Percentiles rank a stretch among this genome's conserved stretches.
Evolutionary conservation across 2,329 filamentous ascomycete species (phyloP).

Genomic region (Fusarium solani-melongenae): DNA sequence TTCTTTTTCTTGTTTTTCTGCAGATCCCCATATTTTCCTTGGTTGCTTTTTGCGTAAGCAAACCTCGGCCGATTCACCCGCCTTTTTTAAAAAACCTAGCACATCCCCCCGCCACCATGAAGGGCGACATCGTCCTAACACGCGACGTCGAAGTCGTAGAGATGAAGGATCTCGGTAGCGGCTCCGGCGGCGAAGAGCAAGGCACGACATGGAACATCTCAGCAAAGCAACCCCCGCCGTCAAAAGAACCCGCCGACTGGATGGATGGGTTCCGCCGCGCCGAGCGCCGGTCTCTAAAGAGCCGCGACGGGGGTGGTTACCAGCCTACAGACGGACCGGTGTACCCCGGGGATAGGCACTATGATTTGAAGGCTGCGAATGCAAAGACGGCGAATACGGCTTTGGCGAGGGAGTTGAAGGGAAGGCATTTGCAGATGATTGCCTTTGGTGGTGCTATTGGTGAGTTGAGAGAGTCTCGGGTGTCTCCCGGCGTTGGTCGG

Average conservation of each 20-base stretch:
- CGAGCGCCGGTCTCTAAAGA: slow-evolving; percentile 29
- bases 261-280: slow-evolving; percentile 38
- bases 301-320: slow-evolving; percentile 33
- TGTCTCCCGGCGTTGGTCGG: not conserved
- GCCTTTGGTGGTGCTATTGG: slow-evolving; percentile 93
- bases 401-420: slow-evolving; percentile 81
- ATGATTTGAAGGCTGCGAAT: slow-evolving; percentile 68
- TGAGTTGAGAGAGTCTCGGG: slow-evolving; percentile 44
- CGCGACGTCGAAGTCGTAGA: slow-evolving; percentile 35
- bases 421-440: slow-evolving; percentile 95
- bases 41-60: not conserved
- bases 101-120: slow-evolving; percentile 10
- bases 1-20: not conserved
- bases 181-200: slow-evolving; percentile 10
- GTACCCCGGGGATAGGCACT: slow-evolving; percentile 54
- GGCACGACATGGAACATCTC: slow-evolving; percentile 21
- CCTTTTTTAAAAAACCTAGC: not conserved
- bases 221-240: not conserved
- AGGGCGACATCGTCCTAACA: slow-evolving; percentile 30
- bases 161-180: slow-evolving; percentile 20
- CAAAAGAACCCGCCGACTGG: slow-evolving; percentile 28
- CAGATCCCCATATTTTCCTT: not conserved
- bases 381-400: slow-evolving; percentile 81
- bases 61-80: not conserved
- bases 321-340: slow-evolving; percentile 23